Base-by-base conservation (phyloP, 2,329 filamentous ascomycete genomes). In the Cladosporium austrohemisphaericum region DNA sequence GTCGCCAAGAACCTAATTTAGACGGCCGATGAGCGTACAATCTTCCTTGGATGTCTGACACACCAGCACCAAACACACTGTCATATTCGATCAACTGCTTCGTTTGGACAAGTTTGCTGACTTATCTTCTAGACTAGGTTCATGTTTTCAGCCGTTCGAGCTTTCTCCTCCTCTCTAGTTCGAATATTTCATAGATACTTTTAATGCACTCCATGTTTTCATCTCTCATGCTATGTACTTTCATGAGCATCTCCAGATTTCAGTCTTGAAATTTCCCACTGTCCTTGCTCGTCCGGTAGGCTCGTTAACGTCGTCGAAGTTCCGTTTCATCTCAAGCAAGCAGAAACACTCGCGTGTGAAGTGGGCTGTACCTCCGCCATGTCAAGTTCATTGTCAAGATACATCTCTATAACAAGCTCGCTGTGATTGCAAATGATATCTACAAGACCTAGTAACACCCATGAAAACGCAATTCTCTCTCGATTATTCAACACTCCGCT, bases 1-100 rank as follows among this genome's bases (percentile, higher is more conserved):
- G 58, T 66, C 65, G 64, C 59, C 59, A 60, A 65, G 66, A 68
- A 68, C 67, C 65, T 67, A 61, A 57, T 52, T 58, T 60, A 52
- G 56, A 55, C 51, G 49, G 52, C 54, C 58, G 52, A 53, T 63
- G 60, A 61, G 59, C 56, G 59, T 48, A n/a, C 20, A 55, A 61
- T 62, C 60, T 61, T 61, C 60, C 59, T 63, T 61, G 59, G 60
- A 63, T 63, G 60, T 63, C 59, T 61, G 58, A 63, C 51, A 36
- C 33, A 47, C 44, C 20, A 50, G 35, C 43, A 38, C 14, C n/a
- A 47, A 35, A 41, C 36, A 36, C 28, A 28, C 35, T 40, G 41
- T 35, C 28, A 44, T 41, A 23, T 41, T 53, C 41, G 40, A 36
- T 7, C 11, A 11, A 31, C 44, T 47, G 44, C 44, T 47, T 38